phyloP scores from a whole-genome alignment of 139 green algal species.

The Coccomyxa sp. region DNA sequence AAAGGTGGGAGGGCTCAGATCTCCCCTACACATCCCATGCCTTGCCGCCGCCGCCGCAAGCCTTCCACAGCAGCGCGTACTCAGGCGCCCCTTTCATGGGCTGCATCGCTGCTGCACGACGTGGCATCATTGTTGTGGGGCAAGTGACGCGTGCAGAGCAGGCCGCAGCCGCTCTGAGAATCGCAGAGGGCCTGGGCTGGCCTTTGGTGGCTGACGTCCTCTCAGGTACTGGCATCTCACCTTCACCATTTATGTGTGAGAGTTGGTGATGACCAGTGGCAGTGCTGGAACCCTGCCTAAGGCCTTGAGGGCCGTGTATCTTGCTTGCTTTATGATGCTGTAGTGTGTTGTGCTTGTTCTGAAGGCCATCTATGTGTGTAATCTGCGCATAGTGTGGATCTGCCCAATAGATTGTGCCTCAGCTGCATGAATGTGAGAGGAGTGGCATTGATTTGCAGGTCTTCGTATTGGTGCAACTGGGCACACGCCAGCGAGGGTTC shows the following conservation, averaged over 20 bases:
- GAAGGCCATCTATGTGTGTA: no score
- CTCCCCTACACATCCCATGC: conserved; percentile 29
- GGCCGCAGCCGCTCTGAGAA: conserved; percentile 41
- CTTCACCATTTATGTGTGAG: no score
- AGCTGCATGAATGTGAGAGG: no score
- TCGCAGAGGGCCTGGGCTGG: conserved; percentile 69
- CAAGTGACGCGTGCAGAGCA: conserved; percentile 56
- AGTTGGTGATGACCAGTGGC: no score
- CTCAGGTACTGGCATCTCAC: conserved; percentile 35
- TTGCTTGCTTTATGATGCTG: no score
- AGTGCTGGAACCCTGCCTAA: no score
- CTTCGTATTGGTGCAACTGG: conserved; percentile 46
- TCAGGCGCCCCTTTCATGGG: background rate
- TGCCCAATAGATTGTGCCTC: no score
- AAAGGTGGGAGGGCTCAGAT: conserved; percentile 42
- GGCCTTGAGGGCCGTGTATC: no score
- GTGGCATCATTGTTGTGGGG: conserved; percentile 80
- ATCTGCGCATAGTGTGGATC: no score
- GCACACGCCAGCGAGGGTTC: conserved; percentile 10
- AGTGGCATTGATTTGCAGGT: conserved; percentile 26
- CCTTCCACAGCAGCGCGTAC: background rate
- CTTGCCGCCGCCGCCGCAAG: no score
- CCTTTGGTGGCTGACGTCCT: conserved; percentile 83
- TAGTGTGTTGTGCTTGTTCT: no score
- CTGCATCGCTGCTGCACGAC: conserved; percentile 9